A percentile compares a stretch with the other conserved stretches of the same genome.
These are phyloP conservation scores for Serendipita vermifera DNA, from an alignment of 768 basidiomycete genomes.

Conservation along the genomic window DNA sequence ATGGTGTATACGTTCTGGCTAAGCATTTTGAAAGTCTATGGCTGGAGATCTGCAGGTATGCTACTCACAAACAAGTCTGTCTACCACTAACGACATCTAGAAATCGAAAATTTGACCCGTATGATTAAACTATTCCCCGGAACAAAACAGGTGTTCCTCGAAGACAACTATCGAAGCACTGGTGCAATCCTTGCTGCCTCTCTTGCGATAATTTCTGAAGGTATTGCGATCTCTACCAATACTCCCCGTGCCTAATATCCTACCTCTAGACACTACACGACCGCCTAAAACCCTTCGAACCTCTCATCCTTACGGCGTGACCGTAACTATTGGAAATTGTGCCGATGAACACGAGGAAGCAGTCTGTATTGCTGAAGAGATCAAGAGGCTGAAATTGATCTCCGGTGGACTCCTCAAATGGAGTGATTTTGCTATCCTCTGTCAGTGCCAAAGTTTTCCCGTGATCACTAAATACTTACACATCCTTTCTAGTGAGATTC, in stretches of 20 bases:
- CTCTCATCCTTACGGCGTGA: slow-evolving; percentile 47
- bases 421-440: slow-evolving; percentile 73
- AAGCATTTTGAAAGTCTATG: slow-evolving; percentile 42
- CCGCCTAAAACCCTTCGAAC: slow-evolving; percentile 63
- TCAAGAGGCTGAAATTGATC: slow-evolving; percentile 61
- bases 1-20: neutral
- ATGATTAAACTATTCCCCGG: slow-evolving; percentile 63
- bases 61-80: neutral
- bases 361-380: slow-evolving; percentile 57
- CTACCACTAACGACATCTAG: slow-evolving; percentile 18
- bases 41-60: slow-evolving; percentile 61
- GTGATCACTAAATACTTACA: neutral
- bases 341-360: slow-evolving; percentile 51
- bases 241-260: neutral
- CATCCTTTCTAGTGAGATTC: slow-evolving; percentile 52
- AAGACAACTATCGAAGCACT: slow-evolving; percentile 81
- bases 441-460: slow-evolving; percentile 30
- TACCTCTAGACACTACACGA: slow-evolving; percentile 48
- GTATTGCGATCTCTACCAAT: slow-evolving; percentile 24
- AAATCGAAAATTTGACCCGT: slow-evolving; percentile 56
- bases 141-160: slow-evolving; percentile 57
- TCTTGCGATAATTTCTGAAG: slow-evolving; percentile 71
- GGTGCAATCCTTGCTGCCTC: slow-evolving; percentile 58
- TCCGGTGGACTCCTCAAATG: slow-evolving; percentile 58
- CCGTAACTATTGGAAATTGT: slow-evolving; percentile 45